Base-by-base conservation (phyloP, 768 basidiomycete genomes). In the Termitomyces sp. region DNA sequence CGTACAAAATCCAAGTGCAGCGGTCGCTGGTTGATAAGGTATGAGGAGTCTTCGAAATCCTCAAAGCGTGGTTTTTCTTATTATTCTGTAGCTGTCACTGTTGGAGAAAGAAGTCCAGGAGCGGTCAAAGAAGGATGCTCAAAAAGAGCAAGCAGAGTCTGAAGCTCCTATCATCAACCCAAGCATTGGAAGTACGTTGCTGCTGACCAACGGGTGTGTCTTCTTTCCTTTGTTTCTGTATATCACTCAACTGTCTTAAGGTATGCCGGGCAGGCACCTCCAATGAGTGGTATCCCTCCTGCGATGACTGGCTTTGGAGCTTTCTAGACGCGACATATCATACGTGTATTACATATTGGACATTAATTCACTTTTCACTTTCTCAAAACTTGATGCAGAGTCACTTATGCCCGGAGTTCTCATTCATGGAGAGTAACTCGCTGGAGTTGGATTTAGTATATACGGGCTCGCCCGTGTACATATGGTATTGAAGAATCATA, bases 41-140 rank as follows among this genome's bases (percentile, higher is more conserved):
- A 55, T 12, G 73, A 59, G 34, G 26, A 54, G 18, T 20, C 16
- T 26, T 48, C 2, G 26, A 28, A n/a, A 28, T 22, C 22, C 29
- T 4, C 12, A 29, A n/a, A 12, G 16, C 29, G 28, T 31, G 5
- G n/a, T 36, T 33, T 44, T 48, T 28, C 34, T 28, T 18, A 13
- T 29, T 37, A 39, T 55, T 54, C 24, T 39, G 1, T 26, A 92
- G 89, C 64, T 96, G 68, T 80, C 84, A 4, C 75, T 81, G 36
- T 77, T 98, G 42, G 94, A 97, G 76, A 94, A 90, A 74, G 88
- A 96, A 68, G 85, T 98, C 42, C 85, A 84, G 70, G 95, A 96
- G 69, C 82, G 90, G 46, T 83, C 88, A 31, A 88, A 88, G 75
- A 94, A 92, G 73, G 90, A 94, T 36, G 81, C 78, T 28, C 85